Conservation (phyloP, 495 filamentous ascomycete genomes). For the Penicillium lividum region DNA sequence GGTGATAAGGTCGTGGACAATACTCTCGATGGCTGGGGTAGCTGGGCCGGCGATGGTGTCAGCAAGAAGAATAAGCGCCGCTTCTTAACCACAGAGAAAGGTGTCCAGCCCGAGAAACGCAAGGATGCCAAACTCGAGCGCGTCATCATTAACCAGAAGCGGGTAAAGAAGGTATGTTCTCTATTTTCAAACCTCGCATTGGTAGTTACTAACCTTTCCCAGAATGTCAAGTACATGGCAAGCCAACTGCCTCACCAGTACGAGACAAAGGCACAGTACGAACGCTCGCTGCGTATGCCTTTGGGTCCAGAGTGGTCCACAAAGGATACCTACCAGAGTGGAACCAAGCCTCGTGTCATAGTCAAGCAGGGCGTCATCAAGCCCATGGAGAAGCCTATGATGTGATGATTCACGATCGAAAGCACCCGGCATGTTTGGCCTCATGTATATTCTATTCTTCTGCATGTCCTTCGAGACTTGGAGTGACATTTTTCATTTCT, state of each 20-base stretch:
- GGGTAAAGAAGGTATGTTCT: constrained; percentile 75
- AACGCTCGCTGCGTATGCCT: constrained; percentile 80
- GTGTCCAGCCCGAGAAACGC: constrained; percentile 73
- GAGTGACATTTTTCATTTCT: neutral
- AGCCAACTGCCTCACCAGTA: constrained; percentile 80
- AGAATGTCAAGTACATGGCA: constrained; percentile 89
- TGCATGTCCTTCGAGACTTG: neutral
- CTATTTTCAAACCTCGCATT: neutral
- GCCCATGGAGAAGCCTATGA: constrained; percentile 78
- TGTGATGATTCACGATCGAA: constrained; percentile 35
- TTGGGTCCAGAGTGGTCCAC: constrained; percentile 94
- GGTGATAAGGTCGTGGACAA: constrained; percentile 83
- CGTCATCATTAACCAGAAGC: constrained; percentile 93
- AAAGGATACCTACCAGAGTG: constrained; percentile 86
- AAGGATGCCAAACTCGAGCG: constrained; percentile 78
- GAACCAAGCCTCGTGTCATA: constrained; percentile 88
- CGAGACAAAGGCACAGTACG: constrained; percentile 85
- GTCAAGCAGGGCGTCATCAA: constrained; percentile 91
- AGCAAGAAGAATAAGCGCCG: constrained; percentile 61
- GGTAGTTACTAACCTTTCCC: constrained; percentile 28
- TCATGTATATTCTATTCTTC: constrained; percentile 11
- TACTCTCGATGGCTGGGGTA: constrained; percentile 90
- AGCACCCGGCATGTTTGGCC: constrained; percentile 1
- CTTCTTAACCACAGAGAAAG: constrained; percentile 68
- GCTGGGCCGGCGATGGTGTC: constrained; percentile 82